Percentiles rank a stretch among this genome's conserved stretches.
phyloP scores from a whole-genome alignment of 2,329 filamentous ascomycete species.

The Phyllosticta citrichinensis region DNA sequence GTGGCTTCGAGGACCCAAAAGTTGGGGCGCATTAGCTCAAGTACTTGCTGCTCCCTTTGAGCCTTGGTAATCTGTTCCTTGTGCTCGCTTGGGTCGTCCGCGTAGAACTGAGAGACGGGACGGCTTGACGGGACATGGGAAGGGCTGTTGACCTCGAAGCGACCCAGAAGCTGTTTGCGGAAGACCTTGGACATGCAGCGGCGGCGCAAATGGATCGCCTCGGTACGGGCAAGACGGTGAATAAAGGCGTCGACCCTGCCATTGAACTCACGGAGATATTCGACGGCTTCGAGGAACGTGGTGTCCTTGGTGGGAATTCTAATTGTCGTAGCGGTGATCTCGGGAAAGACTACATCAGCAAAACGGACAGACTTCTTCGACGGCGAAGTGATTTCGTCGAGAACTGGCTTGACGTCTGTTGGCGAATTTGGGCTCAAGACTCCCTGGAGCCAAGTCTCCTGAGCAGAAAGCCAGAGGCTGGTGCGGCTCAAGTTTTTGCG shows the following conservation, averaged over 20 bases:
- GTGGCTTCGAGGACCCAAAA: slow-evolving; percentile 55
- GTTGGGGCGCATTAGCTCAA: slow-evolving; percentile 54
- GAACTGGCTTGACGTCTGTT: neutral
- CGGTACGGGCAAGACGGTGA: slow-evolving; percentile 74
- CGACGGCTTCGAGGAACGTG: slow-evolving; percentile 82
- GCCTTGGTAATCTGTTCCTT: slow-evolving; percentile 39
- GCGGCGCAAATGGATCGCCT: slow-evolving; percentile 76
- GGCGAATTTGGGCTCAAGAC: slow-evolving; percentile 14
- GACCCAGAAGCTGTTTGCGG: slow-evolving; percentile 72
- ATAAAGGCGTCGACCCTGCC: slow-evolving; percentile 68
- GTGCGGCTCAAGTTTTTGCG: slow-evolving; percentile 74
- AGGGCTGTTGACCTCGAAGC: slow-evolving; percentile 59
- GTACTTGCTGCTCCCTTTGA: slow-evolving; percentile 73
- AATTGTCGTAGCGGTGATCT: slow-evolving; percentile 11
- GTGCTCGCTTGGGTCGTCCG: slow-evolving; percentile 51
- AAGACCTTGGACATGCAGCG: slow-evolving; percentile 64
- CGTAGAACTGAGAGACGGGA: slow-evolving; percentile 36
- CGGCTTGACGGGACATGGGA: slow-evolving; percentile 33
- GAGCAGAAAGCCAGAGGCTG: slow-evolving; percentile 73
- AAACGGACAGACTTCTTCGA: slow-evolving; percentile 70
- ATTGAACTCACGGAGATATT: slow-evolving; percentile 58
- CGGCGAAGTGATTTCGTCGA: slow-evolving; percentile 29
- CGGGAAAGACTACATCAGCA: slow-evolving; percentile 31
- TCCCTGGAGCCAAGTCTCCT: slow-evolving; percentile 62
- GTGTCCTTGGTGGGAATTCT: slow-evolving; percentile 44